Evolutionary conservation across 805 yeast genomes (phyloP).

Genomic region (Pichia nanzhaoensis): DNA sequence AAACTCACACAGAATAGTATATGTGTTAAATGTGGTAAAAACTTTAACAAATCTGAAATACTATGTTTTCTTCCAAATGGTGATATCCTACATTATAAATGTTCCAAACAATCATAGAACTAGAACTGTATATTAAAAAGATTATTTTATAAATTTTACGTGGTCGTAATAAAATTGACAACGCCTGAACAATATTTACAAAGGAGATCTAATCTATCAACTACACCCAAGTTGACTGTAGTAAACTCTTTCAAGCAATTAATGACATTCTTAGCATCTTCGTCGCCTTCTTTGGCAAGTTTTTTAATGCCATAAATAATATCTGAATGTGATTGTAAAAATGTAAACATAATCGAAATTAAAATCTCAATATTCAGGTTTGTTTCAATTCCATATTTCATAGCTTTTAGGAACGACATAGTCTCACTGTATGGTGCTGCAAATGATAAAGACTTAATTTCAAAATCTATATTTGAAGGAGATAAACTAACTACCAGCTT

Average conservation of each 20-base stretch:
- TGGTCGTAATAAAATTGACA: slow-evolving; percentile 47
- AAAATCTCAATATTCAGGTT: slow-evolving; percentile 68
- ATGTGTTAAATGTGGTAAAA: slow-evolving; percentile 57
- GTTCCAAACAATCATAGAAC: slow-evolving; percentile 22
- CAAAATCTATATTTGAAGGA: slow-evolving; percentile 78
- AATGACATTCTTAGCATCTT: slow-evolving; percentile 27
- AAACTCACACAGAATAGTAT: slow-evolving; percentile 38
- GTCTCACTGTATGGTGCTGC: slow-evolving; percentile 65
- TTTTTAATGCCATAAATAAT: slow-evolving; percentile 37
- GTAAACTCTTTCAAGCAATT: slow-evolving; percentile 45
- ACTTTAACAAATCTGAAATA: slow-evolving; percentile 38
- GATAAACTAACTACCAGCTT: slow-evolving; percentile 50
- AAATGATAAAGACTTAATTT: slow-evolving; percentile 70
- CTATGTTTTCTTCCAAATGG: slow-evolving; percentile 41
- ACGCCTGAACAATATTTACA: slow-evolving; percentile 81
- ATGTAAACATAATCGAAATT: slow-evolving; percentile 72
- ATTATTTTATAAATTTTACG: slow-evolving; percentile 17
- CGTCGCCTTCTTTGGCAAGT: slow-evolving; percentile 17
- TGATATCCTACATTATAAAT: slow-evolving; percentile 51
- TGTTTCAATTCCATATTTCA: slow-evolving; percentile 48
- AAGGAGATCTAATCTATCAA: slow-evolving; percentile 53
- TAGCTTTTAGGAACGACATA: slow-evolving; percentile 56
- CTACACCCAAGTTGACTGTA: slow-evolving; percentile 32
- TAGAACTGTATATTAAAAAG: background rate
- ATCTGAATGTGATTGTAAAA: slow-evolving; percentile 79